Base-by-base conservation (phyloP, 169 alveolate species). In the Eimeria falciformis region DNA sequence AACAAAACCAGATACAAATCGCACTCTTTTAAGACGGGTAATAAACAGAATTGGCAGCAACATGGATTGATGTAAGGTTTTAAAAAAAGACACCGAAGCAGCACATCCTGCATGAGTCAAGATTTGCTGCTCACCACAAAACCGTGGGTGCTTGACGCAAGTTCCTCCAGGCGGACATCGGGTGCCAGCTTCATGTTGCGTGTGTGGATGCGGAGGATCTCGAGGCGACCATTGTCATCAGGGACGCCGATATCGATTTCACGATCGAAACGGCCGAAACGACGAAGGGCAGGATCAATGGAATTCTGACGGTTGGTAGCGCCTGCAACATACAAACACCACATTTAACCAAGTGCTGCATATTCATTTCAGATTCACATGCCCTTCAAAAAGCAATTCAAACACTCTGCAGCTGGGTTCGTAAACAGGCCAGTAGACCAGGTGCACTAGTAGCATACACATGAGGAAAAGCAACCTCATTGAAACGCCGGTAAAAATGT, bases 201-300 rank as follows among this genome's bases (percentile, higher is more conserved):
- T 46, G 99, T 98, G 96, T 99, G 99, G 90, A 99, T 99, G 82
- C 99, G 96, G 73, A 99, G 96, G 75, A 99, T 98, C 95, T 99
- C 99, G 96, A 99, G 97, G 91, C 99, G 97, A n/a, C 99, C 99
- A 78, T 98, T 98, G 97, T 98, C 99, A 94, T 99, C 99, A 9
- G 99, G 99, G 29, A 99, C 99, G 21, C 99, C 99, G 85, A 99
- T 98, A 95, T 99, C 99, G 73, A 99, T 97, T 96, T 98, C 99
- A 82, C 99, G 96, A 86, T 98, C 99, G 93, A 98, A 98, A 1
- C 96, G 87, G 1, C 99, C 99, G 93, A 99, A 98, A 78, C 99
- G 97, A 94, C 99, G 97, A 53, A 99, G 95, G 5, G 99, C 99
- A 3, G 99, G 98, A 89, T 99, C 99, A 78, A 99, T 98, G 40